phyloP scores from a whole-genome alignment of 441 rosid species.

The Erodium moschatum region DNA sequence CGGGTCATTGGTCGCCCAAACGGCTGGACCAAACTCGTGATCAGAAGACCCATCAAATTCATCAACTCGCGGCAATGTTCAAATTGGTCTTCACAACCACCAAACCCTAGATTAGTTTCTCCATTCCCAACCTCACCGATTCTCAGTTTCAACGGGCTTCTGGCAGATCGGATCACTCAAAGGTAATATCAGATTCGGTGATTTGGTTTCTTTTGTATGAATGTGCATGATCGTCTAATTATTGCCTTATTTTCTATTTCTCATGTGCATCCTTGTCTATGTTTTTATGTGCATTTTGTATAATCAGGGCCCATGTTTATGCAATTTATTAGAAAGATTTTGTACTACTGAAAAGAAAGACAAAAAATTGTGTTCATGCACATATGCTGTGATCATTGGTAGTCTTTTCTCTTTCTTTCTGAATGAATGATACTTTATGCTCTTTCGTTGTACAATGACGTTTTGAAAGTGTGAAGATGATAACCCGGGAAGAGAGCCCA shows the following conservation, averaged over 20 bases:
- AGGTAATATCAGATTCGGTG: not conserved
- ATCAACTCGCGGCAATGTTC: constrained; percentile 5
- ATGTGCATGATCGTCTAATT: not conserved
- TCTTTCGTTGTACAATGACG: not conserved
- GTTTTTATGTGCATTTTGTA: not conserved
- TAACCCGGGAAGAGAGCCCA: not conserved
- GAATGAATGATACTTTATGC: not conserved
- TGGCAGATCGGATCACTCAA: not conserved
- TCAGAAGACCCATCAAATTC: not conserved
- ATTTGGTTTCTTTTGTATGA: not conserved
- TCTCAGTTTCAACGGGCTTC: not conserved
- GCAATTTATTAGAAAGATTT: not conserved
- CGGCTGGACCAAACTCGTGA: not conserved
- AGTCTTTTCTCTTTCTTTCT: not conserved
- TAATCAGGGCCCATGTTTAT: not conserved
- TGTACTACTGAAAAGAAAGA: not conserved
- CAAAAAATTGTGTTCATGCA: not conserved
- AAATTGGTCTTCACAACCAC: not conserved
- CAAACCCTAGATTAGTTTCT: not conserved
- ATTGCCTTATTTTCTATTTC: not conserved
- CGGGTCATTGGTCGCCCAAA: constrained; percentile 4
- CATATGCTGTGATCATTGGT: not conserved
- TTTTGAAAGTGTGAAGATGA: not conserved
- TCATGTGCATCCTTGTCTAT: not conserved
- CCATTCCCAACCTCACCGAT: not conserved